Conservation (phyloP, 2,329 filamentous ascomycete species). For the Trichoderma arundinaceum region DNA sequence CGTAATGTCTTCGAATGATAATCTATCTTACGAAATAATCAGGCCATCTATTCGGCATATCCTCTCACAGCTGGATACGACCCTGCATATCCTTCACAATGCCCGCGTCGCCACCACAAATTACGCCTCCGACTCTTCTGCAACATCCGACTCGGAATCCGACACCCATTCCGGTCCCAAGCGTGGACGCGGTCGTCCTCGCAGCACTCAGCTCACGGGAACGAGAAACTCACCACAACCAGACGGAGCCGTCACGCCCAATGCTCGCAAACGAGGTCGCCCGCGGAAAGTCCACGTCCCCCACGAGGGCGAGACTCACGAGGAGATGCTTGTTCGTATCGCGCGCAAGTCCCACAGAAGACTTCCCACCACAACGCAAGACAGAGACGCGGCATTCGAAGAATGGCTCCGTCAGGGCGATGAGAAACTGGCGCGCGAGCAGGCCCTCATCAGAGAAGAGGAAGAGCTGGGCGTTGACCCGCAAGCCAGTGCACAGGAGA, state of each 20-base stretch:
- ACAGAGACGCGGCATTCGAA: slow-evolving; percentile 44
- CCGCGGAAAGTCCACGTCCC: slow-evolving; percentile 50
- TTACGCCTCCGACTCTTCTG: slow-evolving; percentile 49
- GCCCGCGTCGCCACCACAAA: slow-evolving; percentile 58
- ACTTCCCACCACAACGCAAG: slow-evolving; percentile 38
- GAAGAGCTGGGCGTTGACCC: slow-evolving; percentile 32
- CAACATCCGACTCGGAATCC: slow-evolving; percentile 45
- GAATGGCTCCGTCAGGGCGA: slow-evolving; percentile 45
- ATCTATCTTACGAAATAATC: slow-evolving; percentile 67
- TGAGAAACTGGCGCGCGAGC: slow-evolving; percentile 33
- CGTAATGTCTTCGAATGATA: slow-evolving; percentile 72
- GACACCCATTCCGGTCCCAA: slow-evolving; percentile 40
- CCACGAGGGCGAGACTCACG: slow-evolving; percentile 52
- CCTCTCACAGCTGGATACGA: slow-evolving; percentile 69
- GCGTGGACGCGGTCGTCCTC: slow-evolving; percentile 40
- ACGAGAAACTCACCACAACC: slow-evolving; percentile 2
- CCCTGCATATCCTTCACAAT: slow-evolving; percentile 74
- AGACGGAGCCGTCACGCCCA: slow-evolving; percentile 27
- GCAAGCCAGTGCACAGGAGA: slow-evolving; percentile 36
- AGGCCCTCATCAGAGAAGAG: slow-evolving; percentile 30
- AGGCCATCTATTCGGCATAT: slow-evolving; percentile 73
- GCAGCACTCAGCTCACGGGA: slow-evolving; percentile 31
- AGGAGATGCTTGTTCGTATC: slow-evolving; percentile 55
- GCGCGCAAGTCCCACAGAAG: slow-evolving; percentile 50
- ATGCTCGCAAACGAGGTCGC: slow-evolving; percentile 44